Evolutionary conservation across 2,329 filamentous ascomycete genomes (phyloP), one percentile per base, ranked within the genome.

Genomic region (Fusarium sp.): DNA sequence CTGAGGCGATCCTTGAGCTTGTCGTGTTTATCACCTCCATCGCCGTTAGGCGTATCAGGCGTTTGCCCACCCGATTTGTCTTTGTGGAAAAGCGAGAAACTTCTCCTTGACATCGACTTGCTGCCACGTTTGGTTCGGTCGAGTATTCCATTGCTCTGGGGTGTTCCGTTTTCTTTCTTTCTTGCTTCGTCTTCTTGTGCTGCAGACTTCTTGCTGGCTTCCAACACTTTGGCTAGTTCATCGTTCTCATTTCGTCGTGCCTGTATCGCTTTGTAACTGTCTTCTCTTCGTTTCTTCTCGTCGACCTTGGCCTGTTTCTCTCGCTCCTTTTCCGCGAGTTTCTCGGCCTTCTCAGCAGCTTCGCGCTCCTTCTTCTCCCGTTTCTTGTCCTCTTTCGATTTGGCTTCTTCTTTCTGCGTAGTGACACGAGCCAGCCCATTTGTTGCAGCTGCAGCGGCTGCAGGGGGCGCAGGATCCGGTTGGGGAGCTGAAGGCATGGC

Each of bases 71-170:
- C 78, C 74, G 70, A 76, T 80, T 84, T 87, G 70, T 89, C 87
- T 70, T 89, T 90, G 76, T 87, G 77, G 47, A 92, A 83, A 78
- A 93, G 93, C 38, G 88, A 89, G 78, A 94, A 91, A 75, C 93
- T 93, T 82, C 92, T 94, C 72, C 92, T 90, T 55, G 93, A 90
- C 85, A 97, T 88, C 72, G 93, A 95, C 84, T 94, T 96, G 81
- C 92, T 94, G 15, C 90, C 90, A 62, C 91, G 88, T 75, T 91
- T 89, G 73, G 93, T 91, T 50, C 93, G 87, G 77, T 90, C 90
- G 47, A 96, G 84, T 36, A 90, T 85, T 10, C 86, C 84, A 36
- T 74, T 67, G 36, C 81, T 80, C 58, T 78, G 80, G 69, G 78
- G 86, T 22, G 79, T 75, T 9, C 78, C 77, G n/a, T 80, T 81